Percentiles rank a stretch among this genome's conserved stretches.
These are phyloP conservation scores for Erodium trifolium DNA, from an alignment of 441 rosid species.

Conservation along the genomic window DNA sequence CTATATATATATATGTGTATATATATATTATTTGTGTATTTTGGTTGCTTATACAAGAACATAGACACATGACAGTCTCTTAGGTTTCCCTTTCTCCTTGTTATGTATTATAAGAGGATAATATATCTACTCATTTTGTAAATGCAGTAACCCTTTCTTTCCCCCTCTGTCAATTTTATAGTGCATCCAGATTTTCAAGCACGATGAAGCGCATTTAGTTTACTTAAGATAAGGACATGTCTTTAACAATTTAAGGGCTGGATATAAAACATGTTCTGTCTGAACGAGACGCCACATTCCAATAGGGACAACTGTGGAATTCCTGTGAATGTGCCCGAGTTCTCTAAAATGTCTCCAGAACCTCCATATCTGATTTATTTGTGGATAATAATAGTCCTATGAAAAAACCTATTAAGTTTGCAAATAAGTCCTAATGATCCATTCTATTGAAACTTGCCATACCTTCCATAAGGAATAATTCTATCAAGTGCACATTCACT, in stretches of 20 bases:
- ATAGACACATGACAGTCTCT: constrained; percentile 1
- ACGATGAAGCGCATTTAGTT: neutral
- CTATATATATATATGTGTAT: too few relatives aligned
- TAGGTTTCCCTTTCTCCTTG: neutral
- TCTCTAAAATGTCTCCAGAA: neutral
- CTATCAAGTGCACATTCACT: neutral
- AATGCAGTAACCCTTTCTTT: neutral
- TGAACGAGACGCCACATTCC: neutral
- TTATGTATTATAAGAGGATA: constrained; percentile 1
- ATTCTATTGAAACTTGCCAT: constrained; percentile 1
- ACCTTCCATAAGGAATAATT: neutral
- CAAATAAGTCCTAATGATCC: neutral
- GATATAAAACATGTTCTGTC: neutral
- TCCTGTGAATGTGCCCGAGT: neutral
- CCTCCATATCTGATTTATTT: neutral
- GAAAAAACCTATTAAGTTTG: neutral
- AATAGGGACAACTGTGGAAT: neutral
- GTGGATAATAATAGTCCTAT: neutral
- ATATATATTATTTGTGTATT: constrained; percentile 16
- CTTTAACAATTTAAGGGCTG: neutral
- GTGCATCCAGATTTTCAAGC: neutral
- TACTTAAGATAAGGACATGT: neutral
- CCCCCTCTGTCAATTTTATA: neutral
- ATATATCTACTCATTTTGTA: neutral
- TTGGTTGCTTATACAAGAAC: constrained; percentile 6